Evolutionary conservation across 768 basidiomycete genomes (phyloP).

Genomic region (Kwoniella newhampshirensis): DNA sequence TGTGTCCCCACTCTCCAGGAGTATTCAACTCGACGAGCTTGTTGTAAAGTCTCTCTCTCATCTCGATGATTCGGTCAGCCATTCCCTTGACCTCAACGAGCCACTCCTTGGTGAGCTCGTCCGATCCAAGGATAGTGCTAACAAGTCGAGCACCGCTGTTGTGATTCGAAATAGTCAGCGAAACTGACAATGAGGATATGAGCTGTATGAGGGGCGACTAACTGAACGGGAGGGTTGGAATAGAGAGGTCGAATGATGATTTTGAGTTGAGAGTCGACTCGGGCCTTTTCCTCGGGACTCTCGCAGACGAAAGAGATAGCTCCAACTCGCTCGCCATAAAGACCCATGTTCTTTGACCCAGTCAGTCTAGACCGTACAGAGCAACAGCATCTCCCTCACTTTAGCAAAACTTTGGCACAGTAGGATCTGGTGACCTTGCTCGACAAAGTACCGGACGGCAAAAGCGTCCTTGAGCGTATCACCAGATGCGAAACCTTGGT

Average conservation of each 20-base stretch:
- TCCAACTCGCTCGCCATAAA: conserved; percentile 98
- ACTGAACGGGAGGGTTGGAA: conserved; percentile 83
- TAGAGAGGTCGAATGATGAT: conserved; percentile 95
- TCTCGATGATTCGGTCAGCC: conserved; percentile 87
- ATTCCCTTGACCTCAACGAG: conserved; percentile 77
- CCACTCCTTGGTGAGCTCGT: conserved; percentile 49
- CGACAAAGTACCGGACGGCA: conserved; percentile 90
- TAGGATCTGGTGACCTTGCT: conserved; percentile 83
- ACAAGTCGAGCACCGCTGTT: conserved; percentile 53
- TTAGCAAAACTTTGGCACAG: conserved; percentile 96
- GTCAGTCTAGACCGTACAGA: background rate
- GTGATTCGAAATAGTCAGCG: background rate
- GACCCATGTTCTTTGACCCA: conserved; percentile 76
- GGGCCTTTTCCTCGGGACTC: conserved; percentile 67
- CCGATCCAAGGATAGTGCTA: conserved; percentile 46
- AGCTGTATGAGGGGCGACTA: conserved; percentile 4
- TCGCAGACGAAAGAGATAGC: conserved; percentile 77
- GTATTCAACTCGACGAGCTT: conserved; percentile 67
- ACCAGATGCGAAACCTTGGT: conserved; percentile 98
- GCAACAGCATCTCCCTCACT: conserved; percentile 31
- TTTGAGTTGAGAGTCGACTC: conserved; percentile 91
- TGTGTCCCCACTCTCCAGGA: conserved; percentile 94
- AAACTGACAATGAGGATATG: background rate
- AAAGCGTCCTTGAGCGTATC: conserved; percentile 86
- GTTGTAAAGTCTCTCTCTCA: conserved; percentile 75